These are phyloP conservation scores for Pleurozium schreberi DNA, from an alignment of 225 moss, liverwort and hornwort genomes.

Conservation along the genomic window DNA sequence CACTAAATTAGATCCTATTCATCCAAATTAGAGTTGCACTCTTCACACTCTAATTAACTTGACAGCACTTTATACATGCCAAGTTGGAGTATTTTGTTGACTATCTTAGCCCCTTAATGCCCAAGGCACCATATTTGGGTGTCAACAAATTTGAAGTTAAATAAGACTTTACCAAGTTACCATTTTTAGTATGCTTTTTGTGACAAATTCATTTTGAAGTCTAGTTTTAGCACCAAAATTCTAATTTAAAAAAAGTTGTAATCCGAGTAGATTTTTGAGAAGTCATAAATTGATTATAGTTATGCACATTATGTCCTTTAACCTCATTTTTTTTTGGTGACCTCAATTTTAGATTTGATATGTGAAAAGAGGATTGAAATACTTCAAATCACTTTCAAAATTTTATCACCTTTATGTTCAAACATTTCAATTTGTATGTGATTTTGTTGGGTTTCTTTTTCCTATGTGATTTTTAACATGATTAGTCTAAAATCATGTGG, in stretches of 20 bases:
- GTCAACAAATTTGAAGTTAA: not conserved
- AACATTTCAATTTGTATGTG: not conserved
- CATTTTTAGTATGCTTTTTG: not conserved
- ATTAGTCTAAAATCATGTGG: not conserved
- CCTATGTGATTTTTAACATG: not conserved
- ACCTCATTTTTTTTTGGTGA: too few species aligned
- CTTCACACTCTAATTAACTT: not conserved
- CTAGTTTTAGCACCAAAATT: not conserved
- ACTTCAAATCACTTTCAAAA: not conserved
- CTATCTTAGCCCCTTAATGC: not conserved
- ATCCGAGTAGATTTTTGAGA: not conserved
- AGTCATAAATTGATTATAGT: not conserved
- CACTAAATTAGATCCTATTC: not conserved
- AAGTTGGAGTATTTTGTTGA: not conserved
- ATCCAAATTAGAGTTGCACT: not conserved
- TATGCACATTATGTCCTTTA: too few species aligned
- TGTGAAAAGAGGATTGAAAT: not conserved
- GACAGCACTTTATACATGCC: not conserved
- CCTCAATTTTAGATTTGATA: not conserved
- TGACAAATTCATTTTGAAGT: not conserved
- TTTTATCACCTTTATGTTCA: not conserved
- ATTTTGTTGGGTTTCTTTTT: not conserved
- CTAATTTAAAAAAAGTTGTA: not conserved
- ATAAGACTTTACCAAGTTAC: rapidly evolving
- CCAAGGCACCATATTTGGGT: not conserved